Evolutionary conservation across 2,329 filamentous ascomycete species (phyloP), one percentile per base, ranked within the genome.

Genomic region (Didymella pinodella): DNA sequence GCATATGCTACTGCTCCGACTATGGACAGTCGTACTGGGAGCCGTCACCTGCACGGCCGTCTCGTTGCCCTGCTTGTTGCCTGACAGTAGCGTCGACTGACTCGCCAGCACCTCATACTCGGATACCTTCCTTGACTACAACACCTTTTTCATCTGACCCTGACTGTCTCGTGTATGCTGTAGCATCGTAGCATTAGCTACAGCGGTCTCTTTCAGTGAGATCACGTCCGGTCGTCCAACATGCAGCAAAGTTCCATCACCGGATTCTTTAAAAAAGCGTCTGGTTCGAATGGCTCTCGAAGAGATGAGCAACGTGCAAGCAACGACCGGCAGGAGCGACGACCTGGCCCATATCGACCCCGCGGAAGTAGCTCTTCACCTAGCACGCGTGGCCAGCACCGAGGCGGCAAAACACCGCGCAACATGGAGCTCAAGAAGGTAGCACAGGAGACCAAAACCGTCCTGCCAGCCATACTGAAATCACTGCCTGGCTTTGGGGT

Each of bases 161-260:
- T 8, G 16, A 46, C 31, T 31, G 7, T 18, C 31, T 18, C 29
- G 16, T 7, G 7, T 14, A 3, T 36, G 7, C 32, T 2, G 7
- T n/a, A 7, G 16, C 32, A 36, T 16, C 7, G 22, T n/a, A 18
- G 5, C 14, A 36, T 2, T 7, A 18, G 3, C 16, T n/a, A 18
- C 5, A 36, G 32, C 6, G n/a, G 32, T 36, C 32, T 18, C 32
- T n/a, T n/a, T n/a, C 0, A 7, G 6, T 7, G 16, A 36, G 16
- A 6, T n/a, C 16, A n/a, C n/a, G 14, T 16, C 7, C 41, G 22
- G 8, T 36, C 48, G 25, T 29, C 32, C 57, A 59, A 12, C 36
- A 70, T 70, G 68, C 63, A 66, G 40, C 68, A 70, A 51, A 54
- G 57, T 11, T 69, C 68, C 4, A 70, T 70, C 31, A 65, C 65